These are phyloP conservation scores for Ogataea minuta DNA, from an alignment of 805 yeast genomes.

Conservation along the genomic window DNA sequence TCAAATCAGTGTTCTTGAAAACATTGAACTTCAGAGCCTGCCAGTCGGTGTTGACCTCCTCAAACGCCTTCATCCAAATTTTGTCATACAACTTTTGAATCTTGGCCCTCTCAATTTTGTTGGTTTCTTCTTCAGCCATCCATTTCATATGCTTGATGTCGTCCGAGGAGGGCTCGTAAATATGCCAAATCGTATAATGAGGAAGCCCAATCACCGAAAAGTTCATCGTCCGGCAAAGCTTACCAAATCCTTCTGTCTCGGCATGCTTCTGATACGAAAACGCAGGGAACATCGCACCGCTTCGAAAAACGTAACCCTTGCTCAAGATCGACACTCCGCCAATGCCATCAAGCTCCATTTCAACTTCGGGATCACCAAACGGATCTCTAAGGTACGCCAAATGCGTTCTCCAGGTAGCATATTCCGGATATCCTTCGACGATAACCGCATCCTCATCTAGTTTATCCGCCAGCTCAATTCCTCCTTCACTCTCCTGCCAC, in stretches of 20 bases:
- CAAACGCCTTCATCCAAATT: constrained; percentile 79
- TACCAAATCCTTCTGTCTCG: constrained; percentile 96
- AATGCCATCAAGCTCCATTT: constrained; percentile 91
- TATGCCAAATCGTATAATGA: constrained; percentile 95
- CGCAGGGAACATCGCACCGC: constrained; percentile 95
- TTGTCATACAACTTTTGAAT: constrained; percentile 65
- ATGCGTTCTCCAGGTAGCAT: constrained; percentile 98
- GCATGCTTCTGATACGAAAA: constrained; percentile 95
- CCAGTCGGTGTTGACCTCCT: constrained; percentile 77
- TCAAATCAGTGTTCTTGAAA: constrained; percentile 73
- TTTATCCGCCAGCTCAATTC: constrained; percentile 67
- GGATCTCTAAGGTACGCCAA: constrained; percentile 93
- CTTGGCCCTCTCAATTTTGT: constrained; percentile 61
- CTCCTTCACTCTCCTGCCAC: constrained; percentile 86
- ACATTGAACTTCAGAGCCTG: constrained; percentile 61
- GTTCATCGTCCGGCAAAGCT: constrained; percentile 82
- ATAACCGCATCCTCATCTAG: constrained; percentile 93
- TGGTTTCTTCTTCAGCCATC: constrained; percentile 81
- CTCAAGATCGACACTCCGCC: constrained; percentile 95
- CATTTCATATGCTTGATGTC: constrained; percentile 82
- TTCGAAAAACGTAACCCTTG: constrained; percentile 80
- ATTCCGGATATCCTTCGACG: constrained; percentile 96
- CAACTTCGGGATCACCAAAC: constrained; percentile 89
- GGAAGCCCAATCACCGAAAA: constrained; percentile 85
- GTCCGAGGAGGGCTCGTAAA: constrained; percentile 92